phyloP scores from a whole-genome alignment of 2,329 filamentous ascomycete species.

The Aspergillus nomiae region DNA sequence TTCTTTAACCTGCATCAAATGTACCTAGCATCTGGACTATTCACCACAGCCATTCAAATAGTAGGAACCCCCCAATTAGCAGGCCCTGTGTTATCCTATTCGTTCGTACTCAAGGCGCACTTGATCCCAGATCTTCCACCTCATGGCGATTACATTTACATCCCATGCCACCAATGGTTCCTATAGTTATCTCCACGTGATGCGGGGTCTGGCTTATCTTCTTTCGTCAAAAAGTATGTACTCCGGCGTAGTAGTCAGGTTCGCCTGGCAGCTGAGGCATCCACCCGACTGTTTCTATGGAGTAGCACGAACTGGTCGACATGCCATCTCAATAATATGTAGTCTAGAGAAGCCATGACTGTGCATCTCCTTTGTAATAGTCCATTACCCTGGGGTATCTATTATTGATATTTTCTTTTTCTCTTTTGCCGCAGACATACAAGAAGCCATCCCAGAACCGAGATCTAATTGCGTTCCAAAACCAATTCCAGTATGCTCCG shows the following conservation, averaged over 20 bases:
- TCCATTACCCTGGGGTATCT: conserved; percentile 13
- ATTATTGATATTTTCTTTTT: neutral
- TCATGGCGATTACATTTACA: neutral
- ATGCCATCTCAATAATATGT: neutral
- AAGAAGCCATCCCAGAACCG: neutral
- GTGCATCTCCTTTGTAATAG: neutral
- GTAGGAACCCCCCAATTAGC: neutral
- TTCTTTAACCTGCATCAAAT: neutral
- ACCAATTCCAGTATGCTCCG: conserved; percentile 40
- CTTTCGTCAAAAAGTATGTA: neutral
- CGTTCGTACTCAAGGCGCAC: neutral
- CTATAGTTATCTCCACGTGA: conserved; percentile 21
- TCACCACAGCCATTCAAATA: neutral
- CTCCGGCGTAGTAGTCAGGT: too few species aligned
- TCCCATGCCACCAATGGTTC: conserved; percentile 15
- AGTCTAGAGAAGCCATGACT: neutral
- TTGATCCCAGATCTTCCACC: neutral
- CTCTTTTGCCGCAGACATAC: neutral
- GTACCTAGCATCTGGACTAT: neutral
- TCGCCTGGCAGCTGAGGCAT: neutral
- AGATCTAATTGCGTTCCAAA: conserved; percentile 16
- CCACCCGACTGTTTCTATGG: neutral
- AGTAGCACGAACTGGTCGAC: neutral
- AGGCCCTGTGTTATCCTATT: neutral
- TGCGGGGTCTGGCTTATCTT: conserved; percentile 23